Base-by-base conservation (phyloP, 768 basidiomycete species). In the Artomyces pyxidatus region DNA sequence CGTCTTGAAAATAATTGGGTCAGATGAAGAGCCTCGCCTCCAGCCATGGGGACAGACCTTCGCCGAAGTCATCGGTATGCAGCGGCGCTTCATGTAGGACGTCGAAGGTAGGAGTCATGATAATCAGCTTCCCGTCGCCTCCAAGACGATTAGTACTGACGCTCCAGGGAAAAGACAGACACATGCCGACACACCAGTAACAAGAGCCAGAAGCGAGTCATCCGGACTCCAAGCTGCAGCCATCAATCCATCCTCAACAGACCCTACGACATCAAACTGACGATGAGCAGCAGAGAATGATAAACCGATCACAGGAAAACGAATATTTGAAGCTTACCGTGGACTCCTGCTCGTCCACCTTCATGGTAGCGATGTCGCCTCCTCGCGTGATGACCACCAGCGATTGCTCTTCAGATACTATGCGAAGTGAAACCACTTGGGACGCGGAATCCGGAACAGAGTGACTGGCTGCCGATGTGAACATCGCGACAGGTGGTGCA, bases 151-250 rank as follows among this genome's bases (percentile, higher is more conserved):
- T 32, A 42, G n/a, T 7, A 26, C 35, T 30, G 47, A 9, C 6
- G 14, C 39, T 9, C 8, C n/a, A 42, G 22, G 2, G n/a, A 10
- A 17, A 43, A 41, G 43, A 17, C 2, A 22, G 37, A 10, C 11
- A 3, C 23, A 6, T 25, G 17, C 28, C 19, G 25, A 51, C 70
- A 41, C 51, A 84, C 92, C 87, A 38, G 91, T 96, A 6, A 88
- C 72, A 19, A 97, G 71, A 1, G 80, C 80, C 11, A 99, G 71
- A n/a, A 89, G 68, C 7, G 88, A 81, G 48, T 95, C 89, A 63
- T 99, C 96, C 4, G 95, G 91, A 54, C 84, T 84, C 94, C 95
- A 98, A 11, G 77, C 71, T 10, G 89, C 93, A 1, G 85, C 82
- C 26, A 79, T 65, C 43, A 99, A 83, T 0, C 89, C 92, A 10